phyloP scores from a whole-genome alignment of 352 stramenopile genomes.

The Pythium sp. region DNA sequence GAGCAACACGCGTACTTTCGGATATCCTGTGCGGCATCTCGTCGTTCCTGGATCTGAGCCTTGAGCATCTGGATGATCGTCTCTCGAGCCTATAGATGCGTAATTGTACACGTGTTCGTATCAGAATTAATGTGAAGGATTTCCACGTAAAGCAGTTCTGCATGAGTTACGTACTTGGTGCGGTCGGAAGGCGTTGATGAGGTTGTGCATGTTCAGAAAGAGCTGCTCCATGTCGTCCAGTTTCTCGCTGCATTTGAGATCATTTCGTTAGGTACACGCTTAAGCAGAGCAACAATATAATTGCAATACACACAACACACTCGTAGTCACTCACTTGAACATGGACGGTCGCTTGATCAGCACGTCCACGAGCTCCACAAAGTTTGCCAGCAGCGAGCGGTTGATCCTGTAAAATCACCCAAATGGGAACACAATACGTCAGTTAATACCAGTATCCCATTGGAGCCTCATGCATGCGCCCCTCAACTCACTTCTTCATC shows the following conservation, averaged over 20 bases:
- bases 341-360: conserved; percentile 73
- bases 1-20: conserved; percentile 31
- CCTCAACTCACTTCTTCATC: conserved; percentile 66
- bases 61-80: conserved; percentile 84
- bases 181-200: conserved; percentile 86
- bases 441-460: not conserved
- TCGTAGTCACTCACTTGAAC: conserved; percentile 67
- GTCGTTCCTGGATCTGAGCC: conserved; percentile 71
- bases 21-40: conserved; percentile 70
- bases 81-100: conserved; percentile 43
- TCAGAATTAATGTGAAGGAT: not conserved
- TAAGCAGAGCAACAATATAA: not conserved
- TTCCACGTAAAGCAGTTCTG: not conserved
- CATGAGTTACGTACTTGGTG: conserved; percentile 43
- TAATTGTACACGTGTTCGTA: not conserved
- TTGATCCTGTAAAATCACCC: conserved; percentile 47
- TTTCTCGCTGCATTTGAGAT: conserved; percentile 49
- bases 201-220: conserved; percentile 89
- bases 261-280: not conserved
- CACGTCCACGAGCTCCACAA: conserved; percentile 80
- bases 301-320: too few relatives aligned
- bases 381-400: conserved; percentile 80
- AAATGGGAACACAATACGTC: not conserved
- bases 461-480: not conserved
- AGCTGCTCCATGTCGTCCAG: conserved; percentile 83